A percentile compares a stretch with the other conserved stretches of the same genome.
phyloP scores from a whole-genome alignment of 306 rosid genomes.

The Dryas alaskensis region DNA sequence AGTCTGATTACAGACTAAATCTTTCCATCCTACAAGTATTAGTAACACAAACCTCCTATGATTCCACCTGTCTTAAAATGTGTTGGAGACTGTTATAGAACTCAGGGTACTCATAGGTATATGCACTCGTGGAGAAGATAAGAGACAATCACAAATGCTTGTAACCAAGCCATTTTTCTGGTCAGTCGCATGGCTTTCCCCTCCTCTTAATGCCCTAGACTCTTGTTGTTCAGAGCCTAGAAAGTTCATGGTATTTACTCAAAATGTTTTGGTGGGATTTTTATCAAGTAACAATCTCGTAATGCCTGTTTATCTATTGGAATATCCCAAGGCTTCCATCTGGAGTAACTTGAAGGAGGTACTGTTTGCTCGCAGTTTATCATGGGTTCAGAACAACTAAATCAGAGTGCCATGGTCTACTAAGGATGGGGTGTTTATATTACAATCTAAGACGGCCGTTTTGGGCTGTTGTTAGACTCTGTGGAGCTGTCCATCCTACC shows the following conservation, averaged over 20 bases:
- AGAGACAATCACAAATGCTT: neutral
- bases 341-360: neutral
- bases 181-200: neutral
- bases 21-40: neutral
- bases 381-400: neutral
- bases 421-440: neutral
- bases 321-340: neutral
- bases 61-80: neutral
- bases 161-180: neutral
- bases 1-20: neutral
- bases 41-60: neutral
- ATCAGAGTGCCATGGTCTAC: neutral
- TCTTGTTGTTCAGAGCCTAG: neutral
- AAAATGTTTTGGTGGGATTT: neutral
- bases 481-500: neutral
- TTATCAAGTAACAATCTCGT: neutral
- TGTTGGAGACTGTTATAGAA: constrained; percentile 1
- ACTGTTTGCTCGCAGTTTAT: neutral
- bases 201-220: neutral
- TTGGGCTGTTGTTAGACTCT: neutral
- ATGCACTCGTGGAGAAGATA: neutral
- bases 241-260: neutral
- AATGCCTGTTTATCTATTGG: constrained; percentile 1
- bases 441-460: neutral
- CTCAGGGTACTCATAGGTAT: neutral